Base-by-base conservation (phyloP, 805 yeast genomes). In the Dipodascus geniculatus region DNA sequence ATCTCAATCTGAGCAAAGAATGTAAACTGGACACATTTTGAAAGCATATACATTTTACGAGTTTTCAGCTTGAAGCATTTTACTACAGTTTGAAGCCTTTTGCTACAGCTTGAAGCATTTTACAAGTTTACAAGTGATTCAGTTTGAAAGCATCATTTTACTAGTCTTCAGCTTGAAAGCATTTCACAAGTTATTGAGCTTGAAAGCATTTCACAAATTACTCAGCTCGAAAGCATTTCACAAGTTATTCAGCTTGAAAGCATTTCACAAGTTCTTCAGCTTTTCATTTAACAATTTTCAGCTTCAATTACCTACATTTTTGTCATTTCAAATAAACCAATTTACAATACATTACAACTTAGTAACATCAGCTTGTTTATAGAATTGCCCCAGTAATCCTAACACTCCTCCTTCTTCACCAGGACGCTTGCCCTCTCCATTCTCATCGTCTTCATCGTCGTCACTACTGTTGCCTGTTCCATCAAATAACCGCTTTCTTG, bases 331-430 rank as follows among this genome's bases (percentile, higher is more conserved):
- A 38, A 6, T 38, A 38, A 38, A 17, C 35, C 35, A n/a, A 38
- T 4, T 38, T 17, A 38, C 44, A n/a, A 14, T 38, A 38, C 44
- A n/a, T 16, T 38, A 38, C 19, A 38, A 17, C 44, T 38, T 38
- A 16, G 44, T 38, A n/a, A 38, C 44, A 47, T 47, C 61, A 17
- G 58, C 54, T 42, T 58, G 62, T 49, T 87, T 82, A 64, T 87
- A 87, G 56, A 87, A 83, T 63, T 87, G 89, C 64, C 87, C 87
- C 49, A 89, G 74, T 70, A 89, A 74, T 1, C 93, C 95, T 48
- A 82, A 71, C n/a, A 81, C 93, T 0, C 91, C 91, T 2, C 70
- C 65, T 8, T 63, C 54, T 49, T 68, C 63, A 55, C 63, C 64
- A 3, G 58, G 64, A 2, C 65, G 69, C 9, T 68, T 70, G 31